Evolutionary conservation across 129 eudicot species (phyloP), one percentile per base, ranked within the genome.

Genomic region (Flaveria brownii): DNA sequence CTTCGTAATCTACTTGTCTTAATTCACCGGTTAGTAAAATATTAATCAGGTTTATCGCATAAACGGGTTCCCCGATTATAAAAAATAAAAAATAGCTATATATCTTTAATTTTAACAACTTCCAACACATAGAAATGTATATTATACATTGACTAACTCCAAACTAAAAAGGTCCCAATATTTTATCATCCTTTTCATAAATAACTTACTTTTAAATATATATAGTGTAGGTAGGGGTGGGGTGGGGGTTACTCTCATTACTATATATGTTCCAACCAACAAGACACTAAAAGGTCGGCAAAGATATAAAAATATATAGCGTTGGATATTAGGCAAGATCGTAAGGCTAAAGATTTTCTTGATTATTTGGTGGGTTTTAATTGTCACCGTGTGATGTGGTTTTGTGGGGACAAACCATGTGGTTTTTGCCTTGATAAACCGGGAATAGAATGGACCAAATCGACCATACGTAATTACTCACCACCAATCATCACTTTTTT

Each of bases 321-420:
- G 51, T 74, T 74, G 43, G 70, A 71, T 71, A 52, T 52, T 52
- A 71, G 46, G 75, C 47, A 55, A 18, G 17, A 74, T 74, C 78
- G 78, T 74, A 74, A 59, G 78, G 70, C 47, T 61, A 62, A 74
- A 61, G 78, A 61, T 61, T 15, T 61, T 61, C 16, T 42, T 60
- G 78, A n/a, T 74, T 30, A 61, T 52, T 73, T 59, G 45, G 78
- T 73, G 57, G 69, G 78, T 42, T 73, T 59, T 1, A 15, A 45
- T 74, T 61, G 78, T 61, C 59, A 57, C 78, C 78, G 78, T 74
- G 71, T 74, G 78, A 74, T 74, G 10, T 74, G 71, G 66, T 30
- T 61, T 46, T 60, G 71, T 74, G 61, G 78, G 67, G 78, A 74
- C 78, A 74, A 25, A 45, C 78, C 78, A 74, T 74, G 78, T 61